Evolutionary conservation across 352 stramenopile genomes (phyloP).

Genomic region (Phytophthora ohioensis): DNA sequence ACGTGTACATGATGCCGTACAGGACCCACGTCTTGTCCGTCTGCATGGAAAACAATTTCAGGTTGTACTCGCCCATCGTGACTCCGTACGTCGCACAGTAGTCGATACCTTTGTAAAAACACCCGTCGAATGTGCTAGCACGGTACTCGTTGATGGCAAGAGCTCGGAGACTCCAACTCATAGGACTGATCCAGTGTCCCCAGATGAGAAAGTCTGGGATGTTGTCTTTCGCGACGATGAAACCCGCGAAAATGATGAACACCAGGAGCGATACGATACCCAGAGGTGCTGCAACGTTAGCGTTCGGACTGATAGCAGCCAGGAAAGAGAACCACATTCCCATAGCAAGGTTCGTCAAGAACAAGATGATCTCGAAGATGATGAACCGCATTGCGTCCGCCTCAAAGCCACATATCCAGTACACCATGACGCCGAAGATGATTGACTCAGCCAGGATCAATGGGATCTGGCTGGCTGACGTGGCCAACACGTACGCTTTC

Average conservation of each 20-base stretch:
- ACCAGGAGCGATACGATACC: slow-evolving; percentile 40
- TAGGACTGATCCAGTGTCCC: slow-evolving; percentile 63
- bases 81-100: slow-evolving; percentile 37
- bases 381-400: slow-evolving; percentile 36
- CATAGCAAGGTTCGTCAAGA: slow-evolving; percentile 44
- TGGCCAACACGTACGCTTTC: slow-evolving; percentile 68
- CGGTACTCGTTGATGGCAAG: slow-evolving; percentile 52
- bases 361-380: slow-evolving; percentile 47
- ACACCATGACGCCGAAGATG: slow-evolving; percentile 76
- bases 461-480: slow-evolving; percentile 34
- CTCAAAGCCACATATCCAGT: slow-evolving; percentile 72
- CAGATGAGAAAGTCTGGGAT: slow-evolving; percentile 57
- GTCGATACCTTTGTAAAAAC: slow-evolving; percentile 41
- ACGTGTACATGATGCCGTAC: slow-evolving; percentile 27
- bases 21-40: slow-evolving; percentile 42
- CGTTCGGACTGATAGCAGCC: slow-evolving; percentile 32
- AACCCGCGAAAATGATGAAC: slow-evolving; percentile 58
- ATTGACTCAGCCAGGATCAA: slow-evolving; percentile 59
- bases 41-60: slow-evolving; percentile 41
- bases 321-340: slow-evolving; percentile 47
- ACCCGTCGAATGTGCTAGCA: slow-evolving; percentile 29
- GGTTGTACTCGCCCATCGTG: slow-evolving; percentile 45
- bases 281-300: slow-evolving; percentile 39
- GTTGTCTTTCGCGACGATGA: slow-evolving; percentile 49
- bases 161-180: slow-evolving; percentile 52